Percentiles rank a stretch among this genome's conserved stretches.
phyloP scores from a whole-genome alignment of 129 eudicot species.

The Flaveria bidentis region DNA sequence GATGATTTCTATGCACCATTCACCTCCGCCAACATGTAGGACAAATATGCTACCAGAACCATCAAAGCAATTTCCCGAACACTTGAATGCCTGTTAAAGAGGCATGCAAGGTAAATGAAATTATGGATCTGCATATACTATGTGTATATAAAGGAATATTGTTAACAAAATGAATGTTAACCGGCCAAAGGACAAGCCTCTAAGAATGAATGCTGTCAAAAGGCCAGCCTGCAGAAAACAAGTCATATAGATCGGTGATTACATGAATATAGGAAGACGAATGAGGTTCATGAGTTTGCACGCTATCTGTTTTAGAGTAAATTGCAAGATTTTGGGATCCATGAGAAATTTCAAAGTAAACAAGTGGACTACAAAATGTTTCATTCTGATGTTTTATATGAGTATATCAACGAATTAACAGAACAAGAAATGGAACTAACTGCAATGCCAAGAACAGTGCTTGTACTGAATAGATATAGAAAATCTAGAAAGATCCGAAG shows the following conservation, averaged over 20 bases:
- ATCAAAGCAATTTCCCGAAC: conserved; percentile 88
- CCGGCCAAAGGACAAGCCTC: conserved; percentile 82
- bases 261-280: neutral
- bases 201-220: conserved; percentile 66
- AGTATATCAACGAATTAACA: neutral
- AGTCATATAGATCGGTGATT: conserved; percentile 4
- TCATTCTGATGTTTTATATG: conserved; percentile 6
- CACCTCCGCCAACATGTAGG: conserved; percentile 96
- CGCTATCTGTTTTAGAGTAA: neutral
- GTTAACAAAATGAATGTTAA: conserved; percentile 25
- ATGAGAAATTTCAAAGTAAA: neutral
- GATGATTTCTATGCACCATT: conserved; percentile 22
- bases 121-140: neutral
- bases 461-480: conserved; percentile 72
- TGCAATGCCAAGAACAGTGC: conserved; percentile 79
- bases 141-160: neutral
- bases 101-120: neutral
- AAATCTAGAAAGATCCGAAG: conserved; percentile 51
- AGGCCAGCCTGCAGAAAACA: conserved; percentile 76
- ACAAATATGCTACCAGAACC: conserved; percentile 82
- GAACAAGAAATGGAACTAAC: conserved; percentile 45
- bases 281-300: neutral
- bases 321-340: neutral
- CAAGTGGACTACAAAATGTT: neutral
- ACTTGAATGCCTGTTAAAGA: conserved; percentile 68